Evolutionary conservation across 2,329 filamentous ascomycete species (phyloP).

Genomic region (Botrytis pseudocinerea): DNA sequence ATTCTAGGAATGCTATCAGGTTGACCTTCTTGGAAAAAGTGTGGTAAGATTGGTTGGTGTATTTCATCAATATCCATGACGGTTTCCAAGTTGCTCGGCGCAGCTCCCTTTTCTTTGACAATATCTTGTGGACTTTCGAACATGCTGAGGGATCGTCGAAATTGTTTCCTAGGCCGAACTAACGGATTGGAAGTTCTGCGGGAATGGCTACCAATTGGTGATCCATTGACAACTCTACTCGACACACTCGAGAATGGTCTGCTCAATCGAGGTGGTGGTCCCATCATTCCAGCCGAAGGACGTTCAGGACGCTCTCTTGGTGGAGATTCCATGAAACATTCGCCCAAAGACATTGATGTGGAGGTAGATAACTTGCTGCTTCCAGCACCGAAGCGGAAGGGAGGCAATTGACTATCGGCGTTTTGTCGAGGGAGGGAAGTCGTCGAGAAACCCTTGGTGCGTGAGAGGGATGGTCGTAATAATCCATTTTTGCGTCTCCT

Average conservation of each 20-base stretch:
- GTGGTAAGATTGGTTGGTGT: slow-evolving; percentile 73
- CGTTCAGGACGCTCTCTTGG: slow-evolving; percentile 66
- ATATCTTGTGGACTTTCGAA: slow-evolving; percentile 90
- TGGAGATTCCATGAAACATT: slow-evolving; percentile 78
- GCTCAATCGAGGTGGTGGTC: slow-evolving; percentile 60
- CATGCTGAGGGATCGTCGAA: slow-evolving; percentile 94
- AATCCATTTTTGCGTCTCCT: slow-evolving; percentile 69
- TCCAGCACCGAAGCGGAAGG: slow-evolving; percentile 71
- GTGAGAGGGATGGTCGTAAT: slow-evolving; percentile 71
- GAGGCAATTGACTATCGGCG: slow-evolving; percentile 65
- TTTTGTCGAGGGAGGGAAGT: slow-evolving; percentile 62
- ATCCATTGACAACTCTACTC: slow-evolving; percentile 62
- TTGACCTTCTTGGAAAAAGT: slow-evolving; percentile 78
- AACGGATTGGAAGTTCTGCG: slow-evolving; percentile 73
- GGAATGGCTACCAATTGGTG: slow-evolving; percentile 69
- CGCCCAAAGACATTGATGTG: slow-evolving; percentile 68
- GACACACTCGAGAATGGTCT: slow-evolving; percentile 63
- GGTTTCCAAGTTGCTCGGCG: slow-evolving; percentile 63
- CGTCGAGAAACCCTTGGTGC: slow-evolving; percentile 73
- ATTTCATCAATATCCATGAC: slow-evolving; percentile 83
- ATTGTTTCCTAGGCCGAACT: slow-evolving; percentile 79
- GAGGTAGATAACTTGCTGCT: slow-evolving; percentile 51
- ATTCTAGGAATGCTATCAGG: slow-evolving; percentile 89
- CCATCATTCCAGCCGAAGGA: slow-evolving; percentile 54
- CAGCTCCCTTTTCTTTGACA: slow-evolving; percentile 70